Base-by-base conservation (phyloP, 345 rosid species). In the Syzygium aqueum region DNA sequence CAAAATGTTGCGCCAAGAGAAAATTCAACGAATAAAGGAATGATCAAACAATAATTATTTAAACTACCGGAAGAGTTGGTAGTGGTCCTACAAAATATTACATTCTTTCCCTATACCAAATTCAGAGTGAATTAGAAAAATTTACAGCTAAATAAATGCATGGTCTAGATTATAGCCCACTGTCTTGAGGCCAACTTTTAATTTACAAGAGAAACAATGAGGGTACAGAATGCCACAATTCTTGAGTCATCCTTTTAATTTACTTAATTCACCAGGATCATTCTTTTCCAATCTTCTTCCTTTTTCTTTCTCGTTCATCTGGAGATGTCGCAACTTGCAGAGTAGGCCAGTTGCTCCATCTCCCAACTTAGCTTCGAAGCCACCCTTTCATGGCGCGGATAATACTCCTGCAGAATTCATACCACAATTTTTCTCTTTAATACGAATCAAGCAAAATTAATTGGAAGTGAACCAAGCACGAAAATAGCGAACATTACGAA, bases 291-390 rank as follows among this genome's bases (percentile, higher is more conserved):
- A 56, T 17, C 65, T 87, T 86, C 30, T 77, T 77, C 84, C 59
- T 86, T 93, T 93, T 92, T 87, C 98, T 94, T 61, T 94, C 92
- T 86, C 94, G 90, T 59, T 93, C 95, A 87, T 93, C 85, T 73
- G 80, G 13, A 73, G 2, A 73, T 37, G 43, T 37, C 49, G 13
- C 25, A 19, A 3, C 90, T 89, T 30, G 93, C 84, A 57, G 93
- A 85, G 86, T 88, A 87, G 15, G 90, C 93, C 57, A 91, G 87
- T 85, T 91, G 95, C 88, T 93, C 95, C 53, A 53, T 93, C 92
- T 96, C 97, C 98, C 99, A 96, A 33, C 92, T 95, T 61, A 92
- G 90, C 93, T 94, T 94, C 27, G 97, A 89, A 14, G 97, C 98
- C 50, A 92, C 98, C 86, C 91, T 93, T 90, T 95, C 96, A 84